phyloP scores from a whole-genome alignment of 192 early-diverging fungal species.

The Thamnidium elegans region DNA sequence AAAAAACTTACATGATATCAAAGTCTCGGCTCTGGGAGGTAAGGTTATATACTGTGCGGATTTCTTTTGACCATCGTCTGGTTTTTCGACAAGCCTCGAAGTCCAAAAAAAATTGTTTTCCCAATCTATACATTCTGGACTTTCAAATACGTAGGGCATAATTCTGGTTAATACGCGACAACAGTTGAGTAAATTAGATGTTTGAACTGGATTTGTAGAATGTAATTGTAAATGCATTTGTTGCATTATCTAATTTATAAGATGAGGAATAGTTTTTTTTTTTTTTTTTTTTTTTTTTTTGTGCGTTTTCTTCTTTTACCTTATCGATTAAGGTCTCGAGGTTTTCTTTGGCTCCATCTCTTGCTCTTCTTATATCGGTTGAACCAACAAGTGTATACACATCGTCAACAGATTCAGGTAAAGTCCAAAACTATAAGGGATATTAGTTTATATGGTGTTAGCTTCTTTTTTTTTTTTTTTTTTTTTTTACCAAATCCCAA shows the following conservation, averaged over 20 bases:
- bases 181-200: conserved; percentile 69
- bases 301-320: conserved; percentile 43
- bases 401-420: conserved; percentile 76
- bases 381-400: conserved; percentile 82
- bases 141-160: conserved; percentile 84
- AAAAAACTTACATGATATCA: conserved; percentile 42
- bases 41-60: conserved; percentile 7
- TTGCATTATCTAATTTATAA: conserved; percentile 32
- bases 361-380: conserved; percentile 76
- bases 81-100: conserved; percentile 5
- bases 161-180: conserved; percentile 79
- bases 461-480: background rate
- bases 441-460: background rate
- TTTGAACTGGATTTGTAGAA: conserved; percentile 39
- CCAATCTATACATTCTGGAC: conserved; percentile 43
- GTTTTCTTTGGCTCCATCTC: conserved; percentile 75
- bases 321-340: conserved; percentile 72
- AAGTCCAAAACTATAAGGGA: conserved; percentile 62
- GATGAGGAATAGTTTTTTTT: background rate
- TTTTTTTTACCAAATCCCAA: conserved; percentile 17
- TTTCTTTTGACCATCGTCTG: background rate
- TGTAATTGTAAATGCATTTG: conserved; percentile 49
- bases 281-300: background rate
- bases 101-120: conserved; percentile 68
- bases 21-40: conserved; percentile 44